phyloP scores from a whole-genome alignment of 225 moss, liverwort and hornwort species.

The Asterella californica region DNA sequence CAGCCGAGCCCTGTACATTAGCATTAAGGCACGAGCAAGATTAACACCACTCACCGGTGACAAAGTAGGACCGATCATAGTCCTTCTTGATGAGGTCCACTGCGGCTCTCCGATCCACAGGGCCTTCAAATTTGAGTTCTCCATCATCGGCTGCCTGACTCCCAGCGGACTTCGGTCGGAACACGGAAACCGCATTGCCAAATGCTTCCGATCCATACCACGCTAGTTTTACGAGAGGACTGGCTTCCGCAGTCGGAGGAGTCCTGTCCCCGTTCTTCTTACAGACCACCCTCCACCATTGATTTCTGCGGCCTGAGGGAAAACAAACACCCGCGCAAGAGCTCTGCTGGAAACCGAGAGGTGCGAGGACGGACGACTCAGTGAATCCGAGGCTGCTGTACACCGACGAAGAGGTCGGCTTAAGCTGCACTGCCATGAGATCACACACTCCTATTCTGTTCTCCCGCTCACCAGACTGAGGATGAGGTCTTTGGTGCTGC shows the following conservation, averaged over 20 bases:
- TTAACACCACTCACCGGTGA: conserved; percentile 53
- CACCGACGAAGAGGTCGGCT: neutral
- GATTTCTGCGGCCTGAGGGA: neutral
- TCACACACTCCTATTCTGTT: neutral
- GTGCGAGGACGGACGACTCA: neutral
- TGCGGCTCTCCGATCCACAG: conserved; percentile 58
- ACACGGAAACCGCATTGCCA: conserved; percentile 71
- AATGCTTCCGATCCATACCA: conserved; percentile 97
- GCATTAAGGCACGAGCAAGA: neutral
- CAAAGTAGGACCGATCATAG: conserved; percentile 94
- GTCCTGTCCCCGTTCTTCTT: conserved; percentile 49
- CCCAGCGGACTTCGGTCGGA: conserved; percentile 51
- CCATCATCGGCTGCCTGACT: conserved; percentile 22
- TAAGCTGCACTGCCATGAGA: conserved; percentile 1
- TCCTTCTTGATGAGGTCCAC: conserved; percentile 71
- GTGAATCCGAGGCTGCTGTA: neutral
- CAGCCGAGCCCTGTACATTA: neutral
- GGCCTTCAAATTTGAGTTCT: conserved; percentile 44
- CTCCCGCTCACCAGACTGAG: neutral
- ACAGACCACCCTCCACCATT: neutral
- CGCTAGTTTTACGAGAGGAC: conserved; percentile 73
- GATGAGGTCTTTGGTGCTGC: neutral
- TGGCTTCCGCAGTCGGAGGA: conserved; percentile 89
- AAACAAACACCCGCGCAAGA: neutral
- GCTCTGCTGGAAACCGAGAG: neutral